phyloP scores from a whole-genome alignment of 495 filamentous ascomycete species.

The Evansstolkia leycettana region DNA sequence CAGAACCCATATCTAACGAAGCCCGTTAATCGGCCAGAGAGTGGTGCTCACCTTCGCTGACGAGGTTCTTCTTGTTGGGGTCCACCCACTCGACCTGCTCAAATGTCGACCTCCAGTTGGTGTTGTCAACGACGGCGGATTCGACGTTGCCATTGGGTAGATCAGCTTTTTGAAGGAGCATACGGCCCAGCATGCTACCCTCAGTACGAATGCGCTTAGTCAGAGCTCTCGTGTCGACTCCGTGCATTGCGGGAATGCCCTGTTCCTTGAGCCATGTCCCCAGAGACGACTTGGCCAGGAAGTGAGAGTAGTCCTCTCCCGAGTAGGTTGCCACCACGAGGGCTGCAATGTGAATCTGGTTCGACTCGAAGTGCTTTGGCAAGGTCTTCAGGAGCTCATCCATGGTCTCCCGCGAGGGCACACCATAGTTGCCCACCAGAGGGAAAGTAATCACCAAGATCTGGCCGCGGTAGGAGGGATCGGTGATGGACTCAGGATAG shows the following conservation, averaged over 20 bases:
- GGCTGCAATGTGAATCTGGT: slow-evolving; percentile 83
- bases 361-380: slow-evolving; percentile 83
- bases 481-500: slow-evolving; percentile 90
- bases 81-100: slow-evolving; percentile 78
- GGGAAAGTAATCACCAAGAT: slow-evolving; percentile 88
- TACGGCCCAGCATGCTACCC: slow-evolving; percentile 90
- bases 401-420: slow-evolving; percentile 69
- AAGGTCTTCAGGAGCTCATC: slow-evolving; percentile 73
- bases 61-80: slow-evolving; percentile 84
- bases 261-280: slow-evolving; percentile 94
- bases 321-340: slow-evolving; percentile 82
- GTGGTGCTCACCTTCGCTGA: slow-evolving; percentile 89
- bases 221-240: slow-evolving; percentile 84
- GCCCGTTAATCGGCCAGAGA: slow-evolving; percentile 5
- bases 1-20: background rate
- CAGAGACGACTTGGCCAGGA: slow-evolving; percentile 76
- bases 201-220: slow-evolving; percentile 88
- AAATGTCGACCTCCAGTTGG: slow-evolving; percentile 54
- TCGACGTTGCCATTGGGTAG: slow-evolving; percentile 27
- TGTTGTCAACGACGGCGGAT: slow-evolving; percentile 19
- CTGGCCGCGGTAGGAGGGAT: slow-evolving; percentile 86
- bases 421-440: slow-evolving; percentile 88
- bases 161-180: slow-evolving; percentile 58
- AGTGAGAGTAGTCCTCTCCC: slow-evolving; percentile 90
- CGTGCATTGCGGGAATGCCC: slow-evolving; percentile 90